Conservation (phyloP, 441 rosid genomes). For the Gossypium aridum region DNA sequence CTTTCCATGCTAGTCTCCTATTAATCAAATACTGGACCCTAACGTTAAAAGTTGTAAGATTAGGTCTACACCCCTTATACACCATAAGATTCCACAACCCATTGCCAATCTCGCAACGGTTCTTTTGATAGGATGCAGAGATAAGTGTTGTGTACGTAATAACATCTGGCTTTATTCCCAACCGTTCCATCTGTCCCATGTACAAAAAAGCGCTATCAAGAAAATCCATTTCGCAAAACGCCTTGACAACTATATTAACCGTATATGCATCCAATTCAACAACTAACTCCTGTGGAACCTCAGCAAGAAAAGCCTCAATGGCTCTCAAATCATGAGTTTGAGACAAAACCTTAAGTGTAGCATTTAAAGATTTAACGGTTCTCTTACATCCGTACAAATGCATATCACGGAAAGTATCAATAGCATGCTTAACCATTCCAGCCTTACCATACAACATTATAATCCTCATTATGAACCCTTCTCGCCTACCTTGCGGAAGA, state of each 20-base stretch:
- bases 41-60: slow-evolving; percentile 62
- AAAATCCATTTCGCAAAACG: slow-evolving; percentile 44
- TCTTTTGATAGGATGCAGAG: slow-evolving; percentile 53
- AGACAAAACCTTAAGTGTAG: slow-evolving; percentile 49
- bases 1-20: slow-evolving; percentile 56
- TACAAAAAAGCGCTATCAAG: slow-evolving; percentile 46
- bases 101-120: slow-evolving; percentile 43
- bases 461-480: slow-evolving; percentile 74
- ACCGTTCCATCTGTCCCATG: slow-evolving; percentile 51
- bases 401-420: slow-evolving; percentile 58
- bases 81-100: slow-evolving; percentile 82
- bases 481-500: slow-evolving; percentile 73
- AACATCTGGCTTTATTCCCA: slow-evolving; percentile 58
- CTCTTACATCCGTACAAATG: slow-evolving; percentile 57
- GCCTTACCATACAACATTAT: slow-evolving; percentile 82
- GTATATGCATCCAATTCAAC: slow-evolving; percentile 46
- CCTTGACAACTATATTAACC: slow-evolving; percentile 51
- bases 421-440: slow-evolving; percentile 62
- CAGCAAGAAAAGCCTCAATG: slow-evolving; percentile 36
- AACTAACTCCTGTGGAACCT: slow-evolving; percentile 31
- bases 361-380: slow-evolving; percentile 72
- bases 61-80: slow-evolving; percentile 63
- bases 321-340: slow-evolving; percentile 39
- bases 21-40: slow-evolving; percentile 68
- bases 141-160: slow-evolving; percentile 65